phyloP scores from a whole-genome alignment of 2,329 filamentous ascomycete species.

The Alternaria viburni region DNA sequence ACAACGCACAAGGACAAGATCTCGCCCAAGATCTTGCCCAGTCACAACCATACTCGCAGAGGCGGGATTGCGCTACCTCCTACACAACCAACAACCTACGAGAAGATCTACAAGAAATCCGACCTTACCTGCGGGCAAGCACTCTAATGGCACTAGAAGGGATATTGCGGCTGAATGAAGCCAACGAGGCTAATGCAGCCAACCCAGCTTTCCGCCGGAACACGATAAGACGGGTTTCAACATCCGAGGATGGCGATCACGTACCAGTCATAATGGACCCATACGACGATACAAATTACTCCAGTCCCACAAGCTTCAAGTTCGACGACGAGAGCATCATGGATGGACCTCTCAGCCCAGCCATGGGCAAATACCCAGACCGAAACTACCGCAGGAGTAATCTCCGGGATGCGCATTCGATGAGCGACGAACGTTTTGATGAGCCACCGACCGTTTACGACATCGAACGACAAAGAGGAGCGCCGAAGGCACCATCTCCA shows the following conservation, averaged over 20 bases:
- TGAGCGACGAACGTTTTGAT: constrained; percentile 4
- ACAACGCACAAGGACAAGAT: constrained; percentile 2
- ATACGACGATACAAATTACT: constrained; percentile 15
- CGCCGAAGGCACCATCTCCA: background rate
- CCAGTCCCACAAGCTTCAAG: constrained; percentile 7
- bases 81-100: constrained; percentile 9
- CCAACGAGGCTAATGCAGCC: background rate
- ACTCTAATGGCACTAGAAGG: constrained; percentile 9
- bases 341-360: constrained; percentile 19
- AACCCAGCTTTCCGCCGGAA: background rate
- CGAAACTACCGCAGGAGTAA: constrained; percentile 15
- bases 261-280: constrained; percentile 17
- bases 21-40: constrained; percentile 9
- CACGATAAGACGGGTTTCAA: background rate
- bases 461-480: constrained; percentile 1
- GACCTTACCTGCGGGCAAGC: constrained; percentile 8
- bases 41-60: background rate
- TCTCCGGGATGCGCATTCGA: constrained; percentile 10
- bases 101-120: constrained; percentile 12
- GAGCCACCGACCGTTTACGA: background rate
- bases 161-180: constrained; percentile 9
- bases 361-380: constrained; percentile 10
- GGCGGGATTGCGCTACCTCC: constrained; percentile 6
- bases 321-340: constrained; percentile 3
- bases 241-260: constrained; percentile 8